Base-by-base conservation (phyloP, 148 eudicot genomes). In the Amaranthus hypochondriacus region DNA sequence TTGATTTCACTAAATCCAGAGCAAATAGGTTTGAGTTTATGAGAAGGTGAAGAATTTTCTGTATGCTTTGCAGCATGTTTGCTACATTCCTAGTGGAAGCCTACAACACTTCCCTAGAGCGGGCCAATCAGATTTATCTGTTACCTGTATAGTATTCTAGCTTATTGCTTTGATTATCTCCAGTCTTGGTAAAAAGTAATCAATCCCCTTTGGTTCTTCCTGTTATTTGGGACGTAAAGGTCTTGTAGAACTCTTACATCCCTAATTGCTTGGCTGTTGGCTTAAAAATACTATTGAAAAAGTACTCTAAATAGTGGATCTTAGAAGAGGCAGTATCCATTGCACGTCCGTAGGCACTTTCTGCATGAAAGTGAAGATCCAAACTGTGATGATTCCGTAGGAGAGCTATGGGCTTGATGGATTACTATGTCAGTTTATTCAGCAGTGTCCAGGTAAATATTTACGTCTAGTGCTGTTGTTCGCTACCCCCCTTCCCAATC, bases 141-240 rank as follows among this genome's bases (percentile, higher is more conserved):
- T 47, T 6, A 47, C 13, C 9, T 64, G 51, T 14, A 64, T 13
- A 50, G 8, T 64, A n/a, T 48, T n/a, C 2, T 46, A 64, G 52
- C 68, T 47, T 64, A 42, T 64, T 64, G 52, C 18, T 47, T 44
- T 64, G 52, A 14, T 46, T 47, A 21, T 64, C 68, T 64, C 68
- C 49, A 5, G 51, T 64, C 7, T 10, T 46, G 14, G 68, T 62
- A 9, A 5, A 10, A 62, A 42, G 48, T 10, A 42, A 62, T 7
- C 6, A 62, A 43, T 15, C 5, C 5, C 42, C 14, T 62, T 62
- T 28, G 39, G 39, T 28, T 28, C 39, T 28, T 28, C 39, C 39
- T 28, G 52, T 47, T 2, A 0, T 46, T 47, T 28, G 39, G 1
- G 1, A 64, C 63, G 8, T 10, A 18, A 42, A 64, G 5, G n/a